Conservation (phyloP, 805 yeast genomes). For the Lipomyces yamadae region DNA sequence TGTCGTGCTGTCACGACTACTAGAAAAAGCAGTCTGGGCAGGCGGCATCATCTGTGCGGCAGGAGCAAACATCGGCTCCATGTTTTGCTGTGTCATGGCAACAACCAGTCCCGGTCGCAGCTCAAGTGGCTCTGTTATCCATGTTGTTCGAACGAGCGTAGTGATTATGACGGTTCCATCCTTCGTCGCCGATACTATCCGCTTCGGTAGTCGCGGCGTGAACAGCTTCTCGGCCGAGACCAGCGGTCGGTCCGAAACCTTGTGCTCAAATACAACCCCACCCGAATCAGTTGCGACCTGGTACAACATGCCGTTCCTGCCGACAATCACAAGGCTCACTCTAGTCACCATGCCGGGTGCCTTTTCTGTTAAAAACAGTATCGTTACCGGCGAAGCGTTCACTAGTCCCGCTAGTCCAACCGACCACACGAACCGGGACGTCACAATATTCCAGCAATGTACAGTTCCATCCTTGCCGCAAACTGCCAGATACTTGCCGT, state of each 20-base stretch:
- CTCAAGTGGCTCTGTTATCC: conserved; percentile 34
- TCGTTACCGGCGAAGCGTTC: conserved; percentile 26
- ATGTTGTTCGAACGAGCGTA: conserved; percentile 31
- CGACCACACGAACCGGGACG: conserved; percentile 36
- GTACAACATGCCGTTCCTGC: conserved; percentile 33
- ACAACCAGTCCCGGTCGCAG: conserved; percentile 23
- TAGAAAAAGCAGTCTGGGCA: neutral
- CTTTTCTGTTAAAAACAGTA: conserved; percentile 30
- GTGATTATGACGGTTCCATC: conserved; percentile 31
- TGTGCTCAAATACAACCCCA: conserved; percentile 41
- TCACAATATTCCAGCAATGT: conserved; percentile 33
- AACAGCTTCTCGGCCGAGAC: conserved; percentile 59
- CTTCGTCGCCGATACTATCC: conserved; percentile 55
- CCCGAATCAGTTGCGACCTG: conserved; percentile 30
- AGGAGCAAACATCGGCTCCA: neutral
- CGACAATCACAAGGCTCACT: conserved; percentile 37
- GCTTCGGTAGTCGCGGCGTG: conserved; percentile 76
- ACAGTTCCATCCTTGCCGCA: conserved; percentile 25
- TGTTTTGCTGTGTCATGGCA: conserved; percentile 17
- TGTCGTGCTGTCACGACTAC: neutral
- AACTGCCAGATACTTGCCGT: conserved; percentile 32
- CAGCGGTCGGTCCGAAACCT: conserved; percentile 43
- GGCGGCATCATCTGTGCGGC: neutral
- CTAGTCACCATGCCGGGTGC: conserved; percentile 34
- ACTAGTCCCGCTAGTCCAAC: conserved; percentile 26